Percentiles rank a stretch among this genome's conserved stretches.
Evolutionary conservation across 306 rosid species (phyloP).

Genomic region (Cyamopsis tetragonoloba): DNA sequence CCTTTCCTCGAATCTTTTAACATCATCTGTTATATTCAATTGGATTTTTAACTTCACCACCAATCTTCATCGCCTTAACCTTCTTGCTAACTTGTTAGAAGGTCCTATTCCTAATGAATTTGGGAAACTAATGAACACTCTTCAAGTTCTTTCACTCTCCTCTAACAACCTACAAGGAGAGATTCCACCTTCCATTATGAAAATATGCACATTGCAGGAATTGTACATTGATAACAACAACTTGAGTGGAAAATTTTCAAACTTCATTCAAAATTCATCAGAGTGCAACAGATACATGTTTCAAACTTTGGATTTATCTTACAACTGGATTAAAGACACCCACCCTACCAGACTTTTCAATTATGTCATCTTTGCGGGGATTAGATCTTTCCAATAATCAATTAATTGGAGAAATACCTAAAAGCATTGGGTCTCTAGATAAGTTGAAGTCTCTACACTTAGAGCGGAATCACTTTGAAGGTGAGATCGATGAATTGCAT

Average conservation of each 20-base stretch:
- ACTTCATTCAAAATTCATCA: not conserved
- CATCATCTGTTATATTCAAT: not conserved
- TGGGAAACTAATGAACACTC: constrained; percentile 4
- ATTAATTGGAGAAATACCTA: too few relatives aligned
- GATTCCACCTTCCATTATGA: not conserved
- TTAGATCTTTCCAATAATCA: too few relatives aligned
- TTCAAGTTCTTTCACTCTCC: fast-evolving
- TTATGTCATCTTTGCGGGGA: too few relatives aligned
- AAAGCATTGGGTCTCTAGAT: not conserved
- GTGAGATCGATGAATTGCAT: constrained; percentile 14
- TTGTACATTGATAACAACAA: fast-evolving
- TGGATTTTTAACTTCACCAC: not conserved
- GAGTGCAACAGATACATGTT: not conserved
- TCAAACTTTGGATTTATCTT: not conserved
- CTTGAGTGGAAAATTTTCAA: not conserved
- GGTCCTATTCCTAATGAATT: constrained; percentile 5
- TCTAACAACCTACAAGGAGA: not conserved
- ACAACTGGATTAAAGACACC: not conserved
- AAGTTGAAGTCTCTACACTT: not conserved
- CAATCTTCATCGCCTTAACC: not conserved
- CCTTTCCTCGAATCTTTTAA: not conserved
- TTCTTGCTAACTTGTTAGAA: not conserved
- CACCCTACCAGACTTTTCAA: too few relatives aligned
- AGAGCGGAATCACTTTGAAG: not conserved
- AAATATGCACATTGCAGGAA: not conserved